These are phyloP conservation scores for Coemansia umbellata DNA, from an alignment of 192 early-diverging fungal species.

Conservation along the genomic window DNA sequence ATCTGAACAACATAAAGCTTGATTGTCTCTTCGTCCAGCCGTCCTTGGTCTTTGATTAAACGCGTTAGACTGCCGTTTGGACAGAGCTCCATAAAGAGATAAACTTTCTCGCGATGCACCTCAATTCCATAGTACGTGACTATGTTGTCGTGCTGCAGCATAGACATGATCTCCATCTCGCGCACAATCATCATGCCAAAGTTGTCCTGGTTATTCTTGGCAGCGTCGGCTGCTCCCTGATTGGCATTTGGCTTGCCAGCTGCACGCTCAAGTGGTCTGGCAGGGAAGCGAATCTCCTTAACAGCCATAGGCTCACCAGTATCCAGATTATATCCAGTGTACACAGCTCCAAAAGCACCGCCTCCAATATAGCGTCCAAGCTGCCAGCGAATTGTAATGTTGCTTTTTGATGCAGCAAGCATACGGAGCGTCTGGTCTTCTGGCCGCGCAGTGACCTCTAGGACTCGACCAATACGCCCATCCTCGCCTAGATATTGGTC, in stretches of 20 bases:
- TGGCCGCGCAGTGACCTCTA: constrained; percentile 66
- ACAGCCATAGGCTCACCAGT: constrained; percentile 85
- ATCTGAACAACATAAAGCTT: constrained; percentile 77
- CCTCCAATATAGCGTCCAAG: constrained; percentile 79
- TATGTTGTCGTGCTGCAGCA: constrained; percentile 85
- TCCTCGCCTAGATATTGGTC: constrained; percentile 21
- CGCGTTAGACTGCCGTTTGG: constrained; percentile 68
- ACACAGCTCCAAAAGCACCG: constrained; percentile 85
- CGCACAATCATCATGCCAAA: constrained; percentile 63
- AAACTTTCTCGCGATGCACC: constrained; percentile 84
- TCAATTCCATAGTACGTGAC: constrained; percentile 89
- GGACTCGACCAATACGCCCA: constrained; percentile 63
- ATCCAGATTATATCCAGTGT: constrained; percentile 78
- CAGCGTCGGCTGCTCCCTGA: not conserved
- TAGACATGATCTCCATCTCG: constrained; percentile 90
- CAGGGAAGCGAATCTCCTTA: constrained; percentile 86
- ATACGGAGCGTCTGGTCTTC: constrained; percentile 76
- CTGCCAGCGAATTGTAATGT: constrained; percentile 83
- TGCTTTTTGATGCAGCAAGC: constrained; percentile 70
- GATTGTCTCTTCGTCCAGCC: constrained; percentile 70
- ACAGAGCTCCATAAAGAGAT: constrained; percentile 92
- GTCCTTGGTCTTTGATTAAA: constrained; percentile 70
- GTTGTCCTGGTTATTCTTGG: constrained; percentile 29
- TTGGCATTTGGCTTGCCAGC: constrained; percentile 2
- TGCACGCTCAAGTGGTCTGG: constrained; percentile 34